phyloP scores from a whole-genome alignment of 208 protist species.

The Acanthamoeba healyi region DNA sequence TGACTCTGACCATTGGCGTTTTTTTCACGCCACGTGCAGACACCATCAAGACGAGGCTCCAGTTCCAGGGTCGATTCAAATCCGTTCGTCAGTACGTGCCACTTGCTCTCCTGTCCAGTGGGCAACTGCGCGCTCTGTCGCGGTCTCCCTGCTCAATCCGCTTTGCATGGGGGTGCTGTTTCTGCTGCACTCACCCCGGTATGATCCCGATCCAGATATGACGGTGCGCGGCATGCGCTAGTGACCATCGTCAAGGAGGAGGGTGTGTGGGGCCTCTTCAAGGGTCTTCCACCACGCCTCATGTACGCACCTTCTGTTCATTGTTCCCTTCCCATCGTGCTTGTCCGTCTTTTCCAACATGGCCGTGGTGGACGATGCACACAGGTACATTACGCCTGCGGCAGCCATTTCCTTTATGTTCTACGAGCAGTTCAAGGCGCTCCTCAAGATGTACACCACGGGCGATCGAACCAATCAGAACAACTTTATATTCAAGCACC shows the following conservation, averaged over 20 bases:
- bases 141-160: too few species aligned
- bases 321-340: not conserved
- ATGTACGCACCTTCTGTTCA: not conserved
- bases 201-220: slow-evolving; percentile 47
- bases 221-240: not conserved
- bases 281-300: slow-evolving; percentile 35
- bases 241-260: slow-evolving; percentile 51
- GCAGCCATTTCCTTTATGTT: slow-evolving; percentile 63
- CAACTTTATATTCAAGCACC: slow-evolving; percentile 43
- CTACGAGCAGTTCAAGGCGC: slow-evolving; percentile 52
- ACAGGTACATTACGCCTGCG: slow-evolving; percentile 4
- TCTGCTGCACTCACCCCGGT: too few species aligned
- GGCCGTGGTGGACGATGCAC: not conserved
- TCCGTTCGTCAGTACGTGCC: slow-evolving; percentile 15
- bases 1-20: too few species aligned
- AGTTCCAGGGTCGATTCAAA: slow-evolving; percentile 52
- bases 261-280: slow-evolving; percentile 38
- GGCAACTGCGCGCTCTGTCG: not conserved
- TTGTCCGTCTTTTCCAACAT: too few species aligned
- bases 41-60: slow-evolving; percentile 45
- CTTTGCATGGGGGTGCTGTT: too few species aligned
- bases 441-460: not conserved
- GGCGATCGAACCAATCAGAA: not conserved
- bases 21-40: not conserved
- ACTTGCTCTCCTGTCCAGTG: not conserved